Percentiles rank a stretch among this genome's conserved stretches.
phyloP scores from a whole-genome alignment of 495 filamentous ascomycete genomes.

The Alectoria sarmentosa region DNA sequence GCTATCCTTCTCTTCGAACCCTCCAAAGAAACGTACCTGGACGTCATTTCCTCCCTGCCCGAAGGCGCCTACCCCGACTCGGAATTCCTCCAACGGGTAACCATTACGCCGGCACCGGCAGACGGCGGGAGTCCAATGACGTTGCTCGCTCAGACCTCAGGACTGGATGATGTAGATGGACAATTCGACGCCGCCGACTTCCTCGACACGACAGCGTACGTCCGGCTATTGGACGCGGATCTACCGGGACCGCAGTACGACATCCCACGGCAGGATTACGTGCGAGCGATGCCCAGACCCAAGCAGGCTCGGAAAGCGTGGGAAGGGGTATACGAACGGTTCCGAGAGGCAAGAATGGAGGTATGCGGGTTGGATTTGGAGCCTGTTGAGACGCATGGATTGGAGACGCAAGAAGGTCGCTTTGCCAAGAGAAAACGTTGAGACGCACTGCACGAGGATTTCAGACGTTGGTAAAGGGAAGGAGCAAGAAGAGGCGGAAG shows the following conservation, averaged over 20 bases:
- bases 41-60: slow-evolving; percentile 14
- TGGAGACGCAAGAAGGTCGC: background rate
- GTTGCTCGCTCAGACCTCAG: slow-evolving; percentile 21
- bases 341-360: slow-evolving; percentile 30
- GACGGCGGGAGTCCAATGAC: slow-evolving; percentile 25
- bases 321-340: slow-evolving; percentile 33
- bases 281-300: slow-evolving; percentile 32
- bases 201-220: slow-evolving; percentile 33
- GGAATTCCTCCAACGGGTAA: slow-evolving; percentile 20
- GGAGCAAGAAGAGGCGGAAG: background rate
- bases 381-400: background rate
- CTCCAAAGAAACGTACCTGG: slow-evolving; percentile 19
- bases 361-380: slow-evolving; percentile 35
- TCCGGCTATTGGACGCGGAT: slow-evolving; percentile 37
- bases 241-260: slow-evolving; percentile 43
- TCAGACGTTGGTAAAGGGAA: background rate
- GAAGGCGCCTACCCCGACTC: slow-evolving; percentile 21
- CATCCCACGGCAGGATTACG: slow-evolving; percentile 30
- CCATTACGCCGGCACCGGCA: slow-evolving; percentile 20
- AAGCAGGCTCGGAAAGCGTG: slow-evolving; percentile 39
- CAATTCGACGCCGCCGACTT: slow-evolving; percentile 35
- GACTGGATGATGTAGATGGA: slow-evolving; percentile 23
- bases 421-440: background rate
- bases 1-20: slow-evolving; percentile 25
- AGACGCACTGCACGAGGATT: background rate